Conservation (phyloP, 441 rosid genomes). For the Eutrema salsugineum region DNA sequence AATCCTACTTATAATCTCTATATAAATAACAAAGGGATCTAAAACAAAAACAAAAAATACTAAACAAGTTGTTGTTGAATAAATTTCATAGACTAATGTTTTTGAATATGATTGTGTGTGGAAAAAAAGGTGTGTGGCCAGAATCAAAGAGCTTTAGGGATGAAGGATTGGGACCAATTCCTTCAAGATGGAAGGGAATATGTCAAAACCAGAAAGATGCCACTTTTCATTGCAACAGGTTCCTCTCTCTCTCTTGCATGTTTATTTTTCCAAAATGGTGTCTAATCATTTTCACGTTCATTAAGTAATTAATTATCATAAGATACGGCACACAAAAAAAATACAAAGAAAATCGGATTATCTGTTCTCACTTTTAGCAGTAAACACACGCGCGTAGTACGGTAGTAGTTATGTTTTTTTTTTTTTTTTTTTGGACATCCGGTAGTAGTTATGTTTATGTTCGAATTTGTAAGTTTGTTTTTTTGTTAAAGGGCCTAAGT, state of each 20-base stretch:
- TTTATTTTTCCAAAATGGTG: neutral
- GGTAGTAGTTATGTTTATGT: too few relatives aligned
- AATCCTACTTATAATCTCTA: neutral
- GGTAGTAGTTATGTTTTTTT: too few relatives aligned
- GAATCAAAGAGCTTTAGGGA: constrained; percentile 69
- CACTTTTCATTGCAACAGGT: constrained; percentile 59
- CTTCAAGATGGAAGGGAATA: constrained; percentile 67
- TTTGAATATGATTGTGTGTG: neutral
- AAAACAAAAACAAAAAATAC: neutral
- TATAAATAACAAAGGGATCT: neutral
- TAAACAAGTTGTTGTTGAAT: neutral
- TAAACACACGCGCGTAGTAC: too few relatives aligned
- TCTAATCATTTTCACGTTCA: constrained; percentile 5
- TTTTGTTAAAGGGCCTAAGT: too few relatives aligned
- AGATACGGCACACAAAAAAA: too few relatives aligned
- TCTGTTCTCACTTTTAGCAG: too few relatives aligned
- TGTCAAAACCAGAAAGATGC: constrained; percentile 55
- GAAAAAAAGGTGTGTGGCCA: constrained; percentile 60
- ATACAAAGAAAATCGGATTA: neutral
- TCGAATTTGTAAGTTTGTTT: too few relatives aligned
- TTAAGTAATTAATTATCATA: constrained; percentile 3
- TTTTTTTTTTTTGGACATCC: too few relatives aligned
- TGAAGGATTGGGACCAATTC: constrained; percentile 65
- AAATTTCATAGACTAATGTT: neutral
- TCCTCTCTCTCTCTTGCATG: neutral